Evolutionary conservation across 140 eudicot species (phyloP).

Genomic region (Erigeron philadelphicus): DNA sequence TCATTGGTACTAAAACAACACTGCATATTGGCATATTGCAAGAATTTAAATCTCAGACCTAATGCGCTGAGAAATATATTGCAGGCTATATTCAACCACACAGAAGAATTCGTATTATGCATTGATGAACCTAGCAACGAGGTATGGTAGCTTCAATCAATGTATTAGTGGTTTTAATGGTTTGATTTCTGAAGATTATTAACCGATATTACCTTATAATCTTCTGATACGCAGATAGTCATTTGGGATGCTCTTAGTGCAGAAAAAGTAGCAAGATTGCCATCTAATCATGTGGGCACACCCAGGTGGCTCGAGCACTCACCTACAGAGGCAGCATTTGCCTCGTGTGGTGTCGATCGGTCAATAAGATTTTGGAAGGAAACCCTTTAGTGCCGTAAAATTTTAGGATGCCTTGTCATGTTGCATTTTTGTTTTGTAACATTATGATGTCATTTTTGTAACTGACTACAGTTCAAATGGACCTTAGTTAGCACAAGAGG

Average conservation of each 20-base stretch:
- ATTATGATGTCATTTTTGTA: constrained; percentile 7
- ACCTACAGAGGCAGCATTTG: constrained; percentile 59
- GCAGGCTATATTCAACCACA: constrained; percentile 75
- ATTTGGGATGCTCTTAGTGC: constrained; percentile 81
- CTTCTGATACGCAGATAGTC: constrained; percentile 47
- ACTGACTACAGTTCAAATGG: neutral
- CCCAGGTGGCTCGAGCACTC: constrained; percentile 84
- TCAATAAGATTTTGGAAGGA: constrained; percentile 80
- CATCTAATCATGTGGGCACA: constrained; percentile 56
- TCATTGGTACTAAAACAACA: neutral
- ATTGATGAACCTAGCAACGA: constrained; percentile 80
- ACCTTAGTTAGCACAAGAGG: neutral
- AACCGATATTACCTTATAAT: neutral
- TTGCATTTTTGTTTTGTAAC: constrained; percentile 14
- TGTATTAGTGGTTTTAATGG: neutral
- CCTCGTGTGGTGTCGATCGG: constrained; percentile 69
- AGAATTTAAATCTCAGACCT: neutral
- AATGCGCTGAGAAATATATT: neutral
- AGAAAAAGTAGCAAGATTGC: constrained; percentile 72
- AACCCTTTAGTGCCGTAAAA: constrained; percentile 30
- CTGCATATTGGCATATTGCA: neutral
- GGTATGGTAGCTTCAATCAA: constrained; percentile 34
- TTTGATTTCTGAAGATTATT: neutral
- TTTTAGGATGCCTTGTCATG: neutral
- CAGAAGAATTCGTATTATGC: constrained; percentile 68